phyloP scores from a whole-genome alignment of 148 eudicot species.

The Cornus florida region DNA sequence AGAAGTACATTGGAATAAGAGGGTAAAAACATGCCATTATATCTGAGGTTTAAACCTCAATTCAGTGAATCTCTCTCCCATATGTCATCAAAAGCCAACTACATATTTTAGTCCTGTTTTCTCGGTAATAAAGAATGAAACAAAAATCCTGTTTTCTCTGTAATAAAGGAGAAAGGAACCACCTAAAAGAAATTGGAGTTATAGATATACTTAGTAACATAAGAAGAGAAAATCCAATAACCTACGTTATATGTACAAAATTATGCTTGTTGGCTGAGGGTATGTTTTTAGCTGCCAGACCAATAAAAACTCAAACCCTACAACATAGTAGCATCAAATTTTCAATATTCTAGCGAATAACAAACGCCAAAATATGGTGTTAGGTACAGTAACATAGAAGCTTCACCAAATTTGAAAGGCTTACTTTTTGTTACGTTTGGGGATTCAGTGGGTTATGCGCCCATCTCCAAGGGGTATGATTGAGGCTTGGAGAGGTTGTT shows the following conservation, averaged over 20 bases:
- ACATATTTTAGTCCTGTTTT: no score
- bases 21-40: no score
- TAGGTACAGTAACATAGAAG: background rate
- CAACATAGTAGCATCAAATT: background rate
- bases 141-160: no score
- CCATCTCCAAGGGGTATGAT: no score
- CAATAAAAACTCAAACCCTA: background rate
- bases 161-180: conserved; percentile 91
- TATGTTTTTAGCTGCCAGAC: background rate
- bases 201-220: background rate
- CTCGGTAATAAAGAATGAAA: no score
- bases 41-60: background rate
- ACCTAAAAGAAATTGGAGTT: conserved; percentile 49
- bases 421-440: no score
- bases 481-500: no score
- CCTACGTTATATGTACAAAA: background rate
- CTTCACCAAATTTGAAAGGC: background rate
- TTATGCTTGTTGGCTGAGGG: background rate
- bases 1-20: background rate
- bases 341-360: background rate
- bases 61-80: no score
- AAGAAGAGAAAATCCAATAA: background rate
- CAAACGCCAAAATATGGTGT: background rate
- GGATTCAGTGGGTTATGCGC: no score
- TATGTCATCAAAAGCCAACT: no score